Base-by-base conservation (phyloP, 2,329 filamentous ascomycete genomes). In the Stemphylium vesicarium region DNA sequence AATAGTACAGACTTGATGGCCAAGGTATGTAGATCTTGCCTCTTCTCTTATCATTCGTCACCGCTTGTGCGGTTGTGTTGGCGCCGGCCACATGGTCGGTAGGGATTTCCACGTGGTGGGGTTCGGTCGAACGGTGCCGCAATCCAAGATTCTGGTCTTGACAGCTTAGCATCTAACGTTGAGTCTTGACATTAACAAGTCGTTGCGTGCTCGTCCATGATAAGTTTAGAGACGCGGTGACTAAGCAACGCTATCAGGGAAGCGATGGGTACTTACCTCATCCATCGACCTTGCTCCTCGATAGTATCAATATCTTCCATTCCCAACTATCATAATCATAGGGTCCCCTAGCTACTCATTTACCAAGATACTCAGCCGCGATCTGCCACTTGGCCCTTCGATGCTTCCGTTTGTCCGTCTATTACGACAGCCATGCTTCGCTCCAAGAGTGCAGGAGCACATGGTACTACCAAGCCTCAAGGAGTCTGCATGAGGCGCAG, bases 341-440 rank as follows among this genome's bases (percentile, higher is more conserved):
- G 22, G 20, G 11, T 12, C 26, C 29, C 22, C 24, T 20, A 47
- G 24, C 37, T 29, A 35, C 20, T 12, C 20, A 40, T 24, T 26
- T 16, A 22, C 45, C 50, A 35, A 41, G 42, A 40, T 35, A 12
- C 18, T 47, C 26, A 43, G 33, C 41, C 29, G 16, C 9, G 15
- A 2, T 39, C 29, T 29, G 18, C 35, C 22, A 18, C 49, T 52
- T 52, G 49, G 49, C 49, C 35, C 3, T 33, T 41, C 15, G 11
- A 38, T 31, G 16, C 44, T 49, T 42, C 50, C 50, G 24, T 49
- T 50, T 33, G 44, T 40, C 50, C 50, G 50, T 20, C 18, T 38
- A 20, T 36, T 29, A 53, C 50, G 20, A n/a, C 45, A 53, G 35
- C 20, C 39, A 10, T 50, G 39, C 42, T 50, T 43, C 26, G 11